Conservation (phyloP, 345 rosid species). For the Nasturtium officinale region DNA sequence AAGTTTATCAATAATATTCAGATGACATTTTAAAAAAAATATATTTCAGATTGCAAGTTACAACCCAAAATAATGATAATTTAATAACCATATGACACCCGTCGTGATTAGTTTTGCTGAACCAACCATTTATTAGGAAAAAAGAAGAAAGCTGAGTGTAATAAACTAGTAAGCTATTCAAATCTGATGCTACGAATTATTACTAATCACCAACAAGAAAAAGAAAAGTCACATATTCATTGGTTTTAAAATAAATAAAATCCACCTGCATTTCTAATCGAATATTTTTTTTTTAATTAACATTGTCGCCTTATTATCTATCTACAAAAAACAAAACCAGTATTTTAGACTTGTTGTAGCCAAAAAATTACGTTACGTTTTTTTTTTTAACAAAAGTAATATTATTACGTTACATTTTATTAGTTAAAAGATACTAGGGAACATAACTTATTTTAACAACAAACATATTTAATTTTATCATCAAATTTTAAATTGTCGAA, state of each 20-base stretch:
- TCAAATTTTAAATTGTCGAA: background rate
- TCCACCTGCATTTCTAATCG: background rate
- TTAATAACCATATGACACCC: background rate
- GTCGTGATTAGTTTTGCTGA: conserved; percentile 12
- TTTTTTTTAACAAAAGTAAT: too few species aligned
- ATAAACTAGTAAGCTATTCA: conserved; percentile 20
- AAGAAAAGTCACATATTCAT: background rate
- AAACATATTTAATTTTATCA: background rate
- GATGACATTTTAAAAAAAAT: too few species aligned
- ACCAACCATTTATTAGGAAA: conserved; percentile 13
- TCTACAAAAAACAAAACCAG: too few species aligned
- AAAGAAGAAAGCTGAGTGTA: background rate
- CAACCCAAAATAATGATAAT: background rate
- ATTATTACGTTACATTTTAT: background rate
- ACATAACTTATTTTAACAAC: background rate
- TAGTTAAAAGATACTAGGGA: background rate
- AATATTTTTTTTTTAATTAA: background rate
- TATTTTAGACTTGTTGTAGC: background rate
- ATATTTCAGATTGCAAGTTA: background rate
- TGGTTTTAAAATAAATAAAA: background rate
- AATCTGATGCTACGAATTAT: conserved; percentile 12
- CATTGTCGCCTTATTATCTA: too few species aligned
- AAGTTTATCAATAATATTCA: too few species aligned
- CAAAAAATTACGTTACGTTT: background rate
- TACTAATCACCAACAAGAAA: conserved; percentile 7